Conservation (phyloP, 2,329 filamentous ascomycete genomes). For the Aschersonia sp. region DNA sequence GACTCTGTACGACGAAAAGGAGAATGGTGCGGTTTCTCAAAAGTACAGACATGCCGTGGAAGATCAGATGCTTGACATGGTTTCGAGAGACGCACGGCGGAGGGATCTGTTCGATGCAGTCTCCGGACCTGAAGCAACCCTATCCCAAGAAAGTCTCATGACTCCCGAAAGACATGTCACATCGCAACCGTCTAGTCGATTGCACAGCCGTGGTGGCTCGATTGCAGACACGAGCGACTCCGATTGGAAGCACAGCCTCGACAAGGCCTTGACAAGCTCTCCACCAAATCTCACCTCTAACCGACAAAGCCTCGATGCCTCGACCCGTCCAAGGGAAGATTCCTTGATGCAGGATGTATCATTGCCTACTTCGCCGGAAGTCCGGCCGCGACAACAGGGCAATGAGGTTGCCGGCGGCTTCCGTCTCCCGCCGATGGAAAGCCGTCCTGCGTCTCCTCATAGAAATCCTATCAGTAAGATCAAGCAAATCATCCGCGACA, state of each 20-base stretch:
- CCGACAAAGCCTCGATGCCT: constrained; percentile 33
- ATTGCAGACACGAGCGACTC: constrained; percentile 24
- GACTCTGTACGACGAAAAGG: constrained; percentile 12
- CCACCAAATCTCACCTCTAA: constrained; percentile 13
- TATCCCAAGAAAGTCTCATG: constrained; percentile 12
- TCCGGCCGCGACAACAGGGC: constrained; percentile 29
- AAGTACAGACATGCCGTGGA: constrained; percentile 37
- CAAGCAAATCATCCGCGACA: constrained; percentile 40
- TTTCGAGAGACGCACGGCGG: constrained; percentile 36
- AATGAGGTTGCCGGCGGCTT: constrained; percentile 43
- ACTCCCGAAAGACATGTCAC: constrained; percentile 15
- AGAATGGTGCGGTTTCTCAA: constrained; percentile 31
- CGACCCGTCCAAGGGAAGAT: constrained; percentile 15
- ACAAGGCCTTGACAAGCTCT: constrained; percentile 9
- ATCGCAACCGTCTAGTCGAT: constrained; percentile 15
- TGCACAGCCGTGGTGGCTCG: constrained; percentile 21
- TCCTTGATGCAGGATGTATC: constrained; percentile 31
- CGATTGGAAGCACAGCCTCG: constrained; percentile 16
- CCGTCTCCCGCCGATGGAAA: constrained; percentile 47
- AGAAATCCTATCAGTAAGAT: constrained; percentile 44
- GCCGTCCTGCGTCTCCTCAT: constrained; percentile 47
- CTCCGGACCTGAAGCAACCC: constrained; percentile 17
- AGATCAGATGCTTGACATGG: constrained; percentile 47
- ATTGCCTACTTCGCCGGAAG: constrained; percentile 35
- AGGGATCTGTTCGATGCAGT: constrained; percentile 20